Evolutionary conservation across 768 basidiomycete species (phyloP).

Genomic region (Suillus alpinus): DNA sequence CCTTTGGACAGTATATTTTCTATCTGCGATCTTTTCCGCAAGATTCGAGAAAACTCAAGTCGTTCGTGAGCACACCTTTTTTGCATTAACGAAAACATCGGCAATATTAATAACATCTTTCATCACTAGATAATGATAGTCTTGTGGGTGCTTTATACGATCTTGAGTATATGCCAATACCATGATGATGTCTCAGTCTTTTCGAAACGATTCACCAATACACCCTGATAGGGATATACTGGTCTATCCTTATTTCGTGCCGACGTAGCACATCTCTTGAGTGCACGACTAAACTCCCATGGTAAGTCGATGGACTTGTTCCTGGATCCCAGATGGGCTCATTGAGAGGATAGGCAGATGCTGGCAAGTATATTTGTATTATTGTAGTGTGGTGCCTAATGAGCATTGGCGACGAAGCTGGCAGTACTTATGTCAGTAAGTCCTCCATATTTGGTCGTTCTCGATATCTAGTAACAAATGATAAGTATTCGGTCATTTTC

Average conservation of each 20-base stretch:
- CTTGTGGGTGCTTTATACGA: not conserved
- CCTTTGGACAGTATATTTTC: conserved; percentile 15
- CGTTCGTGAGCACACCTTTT: conserved; percentile 10
- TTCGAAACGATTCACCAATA: not conserved
- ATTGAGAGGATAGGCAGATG: not conserved
- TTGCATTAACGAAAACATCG: not conserved
- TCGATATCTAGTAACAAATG: not conserved
- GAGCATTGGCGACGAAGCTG: not conserved
- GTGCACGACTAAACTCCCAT: not conserved
- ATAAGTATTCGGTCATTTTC: conserved; percentile 17
- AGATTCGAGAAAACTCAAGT: conserved; percentile 12
- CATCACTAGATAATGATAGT: not conserved
- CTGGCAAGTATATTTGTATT: not conserved
- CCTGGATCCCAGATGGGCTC: not conserved
- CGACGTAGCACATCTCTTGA: not conserved
- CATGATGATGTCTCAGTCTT: not conserved
- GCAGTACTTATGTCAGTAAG: not conserved
- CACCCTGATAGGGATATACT: not conserved
- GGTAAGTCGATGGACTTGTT: not conserved
- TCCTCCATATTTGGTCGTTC: not conserved
- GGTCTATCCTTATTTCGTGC: not conserved
- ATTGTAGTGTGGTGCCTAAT: not conserved
- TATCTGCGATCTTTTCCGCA: conserved; percentile 17
- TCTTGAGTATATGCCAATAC: not conserved
- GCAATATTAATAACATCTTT: not conserved